phyloP scores from a whole-genome alignment of 805 yeast genomes.

The Lipomyces yamadae region DNA sequence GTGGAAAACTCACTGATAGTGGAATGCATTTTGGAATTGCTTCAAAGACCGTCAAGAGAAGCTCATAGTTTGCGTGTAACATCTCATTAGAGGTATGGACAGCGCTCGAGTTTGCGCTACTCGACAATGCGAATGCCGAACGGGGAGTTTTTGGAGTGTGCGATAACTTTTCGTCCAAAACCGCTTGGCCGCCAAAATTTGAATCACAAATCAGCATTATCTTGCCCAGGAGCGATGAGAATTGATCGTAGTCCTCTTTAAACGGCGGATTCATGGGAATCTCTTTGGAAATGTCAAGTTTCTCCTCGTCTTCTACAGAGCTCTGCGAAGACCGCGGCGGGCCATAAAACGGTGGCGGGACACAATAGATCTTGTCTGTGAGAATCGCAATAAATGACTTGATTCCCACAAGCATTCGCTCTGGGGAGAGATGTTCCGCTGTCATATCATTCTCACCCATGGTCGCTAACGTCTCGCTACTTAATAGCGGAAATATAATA shows the following conservation, averaged over 20 bases:
- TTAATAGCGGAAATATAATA: constrained; percentile 71
- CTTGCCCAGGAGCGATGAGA: constrained; percentile 60
- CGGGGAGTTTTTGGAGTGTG: constrained; percentile 30
- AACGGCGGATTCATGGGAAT: constrained; percentile 27
- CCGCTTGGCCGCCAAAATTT: constrained; percentile 56
- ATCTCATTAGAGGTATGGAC: constrained; percentile 9
- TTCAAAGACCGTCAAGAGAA: constrained; percentile 72
- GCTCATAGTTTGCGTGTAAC: constrained; percentile 53
- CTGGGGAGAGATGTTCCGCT: constrained; percentile 69
- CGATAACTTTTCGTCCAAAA: constrained; percentile 45
- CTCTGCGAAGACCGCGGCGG: constrained; percentile 46
- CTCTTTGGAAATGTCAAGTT: constrained; percentile 4
- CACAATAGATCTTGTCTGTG: constrained; percentile 57
- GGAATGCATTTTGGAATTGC: constrained; percentile 72
- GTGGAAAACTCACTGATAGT: constrained; percentile 60
- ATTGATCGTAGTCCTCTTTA: constrained; percentile 65
- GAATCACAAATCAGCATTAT: constrained; percentile 65
- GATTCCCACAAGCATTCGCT: constrained; percentile 69
- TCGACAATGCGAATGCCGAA: constrained; percentile 21
- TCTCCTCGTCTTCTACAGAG: constrained; percentile 11
- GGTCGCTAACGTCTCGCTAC: constrained; percentile 32
- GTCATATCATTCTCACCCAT: constrained; percentile 49
- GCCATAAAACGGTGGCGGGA: constrained; percentile 76
- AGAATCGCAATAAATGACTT: constrained; percentile 74
- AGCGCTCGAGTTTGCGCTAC: background rate